Percentiles rank a stretch among this genome's conserved stretches.
Conservation (phyloP, 371 early-diverging fungal species). For the Neoconidiobolus thromboides region DNA sequence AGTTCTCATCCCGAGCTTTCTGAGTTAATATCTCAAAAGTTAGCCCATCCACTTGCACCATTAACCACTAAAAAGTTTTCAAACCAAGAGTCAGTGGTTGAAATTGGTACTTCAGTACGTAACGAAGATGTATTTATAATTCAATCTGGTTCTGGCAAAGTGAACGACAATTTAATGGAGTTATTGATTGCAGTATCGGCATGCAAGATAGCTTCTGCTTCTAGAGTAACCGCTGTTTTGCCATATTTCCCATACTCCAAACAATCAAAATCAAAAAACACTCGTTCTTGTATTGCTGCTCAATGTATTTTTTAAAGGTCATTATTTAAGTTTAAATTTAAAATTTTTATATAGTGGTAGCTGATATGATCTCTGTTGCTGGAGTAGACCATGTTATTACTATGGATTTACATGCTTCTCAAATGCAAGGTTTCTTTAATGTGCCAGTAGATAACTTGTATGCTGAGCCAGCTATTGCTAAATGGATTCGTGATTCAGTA, state of each 20-base stretch:
- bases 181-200: constrained; percentile 90
- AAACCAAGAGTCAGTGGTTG: constrained; percentile 55
- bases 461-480: constrained; percentile 79
- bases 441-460: constrained; percentile 89
- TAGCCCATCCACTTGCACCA: constrained; percentile 55
- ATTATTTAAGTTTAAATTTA: background rate
- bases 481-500: constrained; percentile 70
- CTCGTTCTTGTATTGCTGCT: constrained; percentile 83
- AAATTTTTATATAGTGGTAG: constrained; percentile 40
- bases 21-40: constrained; percentile 48
- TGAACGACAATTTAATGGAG: constrained; percentile 94
- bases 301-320: constrained; percentile 35
- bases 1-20: constrained; percentile 88
- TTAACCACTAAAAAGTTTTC: constrained; percentile 52
- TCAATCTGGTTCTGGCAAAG: constrained; percentile 69
- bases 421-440: constrained; percentile 94
- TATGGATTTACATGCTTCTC: constrained; percentile 82
- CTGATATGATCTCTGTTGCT: constrained; percentile 84
- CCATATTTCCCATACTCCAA: constrained; percentile 96
- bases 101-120: constrained; percentile 65
- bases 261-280: constrained; percentile 91
- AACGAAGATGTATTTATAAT: constrained; percentile 93
- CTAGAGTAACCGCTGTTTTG: constrained; percentile 41
- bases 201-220: constrained; percentile 30
- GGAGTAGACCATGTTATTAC: constrained; percentile 96